phyloP scores from a whole-genome alignment of 2,329 filamentous ascomycete genomes.

The Gremmenia infestans region DNA sequence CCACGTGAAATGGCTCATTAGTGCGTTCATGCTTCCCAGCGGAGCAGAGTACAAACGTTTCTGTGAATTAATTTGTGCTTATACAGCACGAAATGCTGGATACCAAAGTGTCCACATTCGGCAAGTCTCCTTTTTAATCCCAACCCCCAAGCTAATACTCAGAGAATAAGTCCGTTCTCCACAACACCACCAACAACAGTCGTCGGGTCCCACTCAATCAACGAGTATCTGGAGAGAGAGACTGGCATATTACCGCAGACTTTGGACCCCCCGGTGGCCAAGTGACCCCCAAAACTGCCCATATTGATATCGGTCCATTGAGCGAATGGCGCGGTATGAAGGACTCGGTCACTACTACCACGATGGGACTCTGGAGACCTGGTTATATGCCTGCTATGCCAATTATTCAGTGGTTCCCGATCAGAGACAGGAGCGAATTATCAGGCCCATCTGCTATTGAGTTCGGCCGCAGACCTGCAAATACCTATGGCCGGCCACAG shows the following conservation, averaged over 20 bases:
- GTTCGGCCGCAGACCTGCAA: no score
- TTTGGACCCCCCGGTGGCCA: not conserved
- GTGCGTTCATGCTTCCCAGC: not conserved
- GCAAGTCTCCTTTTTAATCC: not conserved
- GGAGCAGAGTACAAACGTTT: not conserved
- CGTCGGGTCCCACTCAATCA: not conserved
- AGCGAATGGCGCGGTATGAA: not conserved
- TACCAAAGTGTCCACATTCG: not conserved
- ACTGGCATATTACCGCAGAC: not conserved
- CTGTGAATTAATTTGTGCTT: not conserved
- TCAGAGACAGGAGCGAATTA: not conserved
- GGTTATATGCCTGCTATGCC: not conserved
- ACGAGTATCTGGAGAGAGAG: not conserved
- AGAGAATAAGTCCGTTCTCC: not conserved
- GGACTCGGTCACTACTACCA: not conserved
- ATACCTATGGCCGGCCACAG: no score
- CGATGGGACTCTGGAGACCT: not conserved
- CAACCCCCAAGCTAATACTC: not conserved
- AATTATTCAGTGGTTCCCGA: not conserved
- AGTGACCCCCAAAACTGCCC: not conserved
- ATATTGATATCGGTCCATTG: not conserved
- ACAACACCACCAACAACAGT: not conserved
- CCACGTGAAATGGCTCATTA: not conserved
- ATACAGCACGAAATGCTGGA: not conserved
- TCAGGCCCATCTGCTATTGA: not conserved